Base-by-base conservation (phyloP, 805 yeast species). In the Priceomyces carsonii region DNA sequence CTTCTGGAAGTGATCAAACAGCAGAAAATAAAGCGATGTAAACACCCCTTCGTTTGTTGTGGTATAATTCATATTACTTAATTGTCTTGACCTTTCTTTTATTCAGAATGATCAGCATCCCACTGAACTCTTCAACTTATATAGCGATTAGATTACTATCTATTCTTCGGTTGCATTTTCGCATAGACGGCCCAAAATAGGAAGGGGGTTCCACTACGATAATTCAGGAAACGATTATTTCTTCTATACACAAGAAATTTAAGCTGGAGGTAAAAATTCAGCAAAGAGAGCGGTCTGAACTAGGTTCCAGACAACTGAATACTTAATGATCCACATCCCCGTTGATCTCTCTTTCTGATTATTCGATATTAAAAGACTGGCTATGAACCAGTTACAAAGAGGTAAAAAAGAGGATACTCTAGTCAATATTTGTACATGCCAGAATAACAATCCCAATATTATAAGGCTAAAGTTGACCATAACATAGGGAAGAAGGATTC, bases 181-280 rank as follows among this genome's bases (percentile, higher is more conserved):
- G n/a, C n/a, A n/a, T n/a, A n/a, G n/a, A n/a, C n/a, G n/a, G n/a
- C n/a, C n/a, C n/a, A n/a, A n/a, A n/a, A n/a, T n/a, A n/a, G n/a
- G n/a, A n/a, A n/a, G n/a, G n/a, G n/a, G n/a, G n/a, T n/a, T n/a
- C n/a, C n/a, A n/a, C n/a, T n/a, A n/a, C n/a, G n/a, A n/a, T n/a
- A n/a, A n/a, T n/a, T n/a, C n/a, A n/a, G n/a, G n/a, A n/a, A n/a
- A n/a, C n/a, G n/a, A n/a, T n/a, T n/a, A n/a, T n/a, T n/a, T n/a
- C n/a, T n/a, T n/a, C n/a, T n/a, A n/a, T n/a, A n/a, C n/a, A n/a
- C n/a, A n/a, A n/a, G n/a, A n/a, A n/a, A n/a, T 18, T 30, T 19
- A 88, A n/a, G 98, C 98, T 4, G 98, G 98, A 2, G 97, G 98
- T 27, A 90, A 66, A 53, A 86, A 90, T n/a, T 81, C 81, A 6